Evolutionary conservation across 179 eudicot species (phyloP), one percentile per base, ranked within the genome.

Genomic region (Pouteria campechiana): DNA sequence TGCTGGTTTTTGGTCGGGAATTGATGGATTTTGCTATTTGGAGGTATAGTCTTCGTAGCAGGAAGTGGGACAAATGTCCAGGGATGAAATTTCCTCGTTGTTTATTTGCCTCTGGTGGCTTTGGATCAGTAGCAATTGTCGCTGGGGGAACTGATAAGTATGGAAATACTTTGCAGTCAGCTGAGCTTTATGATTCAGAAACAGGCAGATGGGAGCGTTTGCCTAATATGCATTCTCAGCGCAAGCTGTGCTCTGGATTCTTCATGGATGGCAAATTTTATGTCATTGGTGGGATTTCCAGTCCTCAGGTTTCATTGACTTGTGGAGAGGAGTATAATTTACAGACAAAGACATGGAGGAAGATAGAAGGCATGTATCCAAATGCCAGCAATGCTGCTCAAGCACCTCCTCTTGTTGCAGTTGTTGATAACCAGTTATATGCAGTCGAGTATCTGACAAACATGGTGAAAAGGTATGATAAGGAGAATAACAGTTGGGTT

Each of bases 331-430:
- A 63, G 58, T 55, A 54, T 20, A 66, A 69, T 59, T 50, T 58
- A 2, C 25, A 35, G 39, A 54, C 67, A 17, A 40, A 42, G 36
- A 63, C 33, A 32, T 69, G 75, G 75, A 58, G 55, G 46, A 63
- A 59, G 48, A 58, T 69, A 17, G 69, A 63, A 47, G 65, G 61
- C 29, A 63, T 69, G 75, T 69, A 53, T 32, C 75, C 75, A 23
- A 58, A 63, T 25, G 70, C 58, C 19, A 56, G 48, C 41, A 47
- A 48, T 6, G 69, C 75, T 32, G 69, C 75, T 5, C 58, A 63
- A 19, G 70, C 70, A 18, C 75, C 75, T 18, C 75, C 75, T 7
- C 75, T 69, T 46, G 75, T 69, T 30, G 75, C 75, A 29, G 75
- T 69, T 20, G 75, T 69, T 32, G 60, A 55, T 33, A 55, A 69